phyloP scores from a whole-genome alignment of 192 early-diverging fungal genomes.

The Gonapodya sp. region DNA sequence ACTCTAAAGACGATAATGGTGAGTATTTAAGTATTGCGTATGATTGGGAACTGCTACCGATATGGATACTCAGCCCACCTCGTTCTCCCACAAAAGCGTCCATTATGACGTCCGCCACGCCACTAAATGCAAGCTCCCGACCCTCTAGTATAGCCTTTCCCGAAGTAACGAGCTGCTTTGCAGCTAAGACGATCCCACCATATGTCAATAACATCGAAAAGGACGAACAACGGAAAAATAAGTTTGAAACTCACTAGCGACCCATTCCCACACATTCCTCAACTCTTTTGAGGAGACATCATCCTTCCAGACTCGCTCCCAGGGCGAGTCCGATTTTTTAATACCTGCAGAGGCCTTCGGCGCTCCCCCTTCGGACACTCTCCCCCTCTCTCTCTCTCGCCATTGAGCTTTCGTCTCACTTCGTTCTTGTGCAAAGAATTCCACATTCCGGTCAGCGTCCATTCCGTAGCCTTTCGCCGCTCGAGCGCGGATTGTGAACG shows the following conservation, averaged over 20 bases:
- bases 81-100: background rate
- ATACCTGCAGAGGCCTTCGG: too few species aligned
- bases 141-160: background rate
- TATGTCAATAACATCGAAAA: too few species aligned
- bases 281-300: constrained; percentile 10
- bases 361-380: constrained; percentile 13
- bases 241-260: constrained; percentile 23
- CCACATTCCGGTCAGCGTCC: constrained; percentile 44
- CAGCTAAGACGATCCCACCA: background rate
- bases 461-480: constrained; percentile 69
- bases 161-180: background rate
- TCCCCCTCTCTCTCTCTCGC: constrained; percentile 38
- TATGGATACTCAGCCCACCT: background rate
- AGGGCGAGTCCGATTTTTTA: constrained; percentile 8
- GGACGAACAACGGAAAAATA: constrained; percentile 20
- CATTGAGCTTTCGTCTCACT: constrained; percentile 22
- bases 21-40: background rate
- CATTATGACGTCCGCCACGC: background rate
- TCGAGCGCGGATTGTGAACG: constrained; percentile 67
- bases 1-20: too few species aligned
- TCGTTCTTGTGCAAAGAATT: constrained; percentile 15
- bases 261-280: constrained; percentile 44
- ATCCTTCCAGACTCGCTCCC: constrained; percentile 8
- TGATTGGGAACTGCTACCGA: background rate
- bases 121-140: background rate